These are phyloP conservation scores for Globisporangium cylindrosporum DNA, from an alignment of 352 stramenopile species.

Conservation along the genomic window DNA sequence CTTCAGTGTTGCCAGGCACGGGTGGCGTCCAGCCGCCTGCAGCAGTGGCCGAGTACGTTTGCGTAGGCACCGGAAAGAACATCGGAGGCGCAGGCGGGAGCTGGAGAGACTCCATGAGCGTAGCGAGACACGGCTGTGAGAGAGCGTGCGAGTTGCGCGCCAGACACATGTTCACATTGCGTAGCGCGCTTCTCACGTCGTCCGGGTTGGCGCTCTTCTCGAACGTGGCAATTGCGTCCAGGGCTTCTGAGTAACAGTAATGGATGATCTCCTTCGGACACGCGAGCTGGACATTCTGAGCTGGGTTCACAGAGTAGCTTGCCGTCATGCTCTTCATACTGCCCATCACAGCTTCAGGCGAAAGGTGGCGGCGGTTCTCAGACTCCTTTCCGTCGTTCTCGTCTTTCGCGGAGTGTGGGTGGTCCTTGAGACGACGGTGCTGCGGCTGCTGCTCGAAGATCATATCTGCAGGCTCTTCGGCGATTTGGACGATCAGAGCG, in stretches of 20 bases:
- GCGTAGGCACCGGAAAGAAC: not conserved
- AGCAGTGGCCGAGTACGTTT: not conserved
- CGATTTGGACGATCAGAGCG: not conserved
- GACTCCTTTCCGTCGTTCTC: not conserved
- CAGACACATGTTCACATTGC: slow-evolving; percentile 1
- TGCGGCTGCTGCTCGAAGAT: not conserved
- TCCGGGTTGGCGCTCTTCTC: not conserved
- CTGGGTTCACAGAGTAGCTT: not conserved
- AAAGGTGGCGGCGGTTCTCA: not conserved
- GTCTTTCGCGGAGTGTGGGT: not conserved
- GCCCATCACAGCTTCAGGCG: not conserved
- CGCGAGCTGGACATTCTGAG: not conserved
- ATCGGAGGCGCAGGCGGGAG: not conserved
- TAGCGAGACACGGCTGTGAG: not conserved
- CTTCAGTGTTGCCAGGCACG: not conserved
- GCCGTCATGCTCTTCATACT: not conserved
- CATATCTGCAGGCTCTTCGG: not conserved
- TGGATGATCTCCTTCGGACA: not conserved
- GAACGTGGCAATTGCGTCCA: not conserved
- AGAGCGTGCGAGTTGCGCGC: not conserved
- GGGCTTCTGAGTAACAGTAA: not conserved
- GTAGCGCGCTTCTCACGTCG: not conserved
- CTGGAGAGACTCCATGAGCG: not conserved
- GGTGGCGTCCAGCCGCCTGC: not conserved
- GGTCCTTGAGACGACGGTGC: not conserved